These are phyloP conservation scores for Apiospora saccharicola DNA, from an alignment of 2,329 filamentous ascomycete genomes.

Conservation along the genomic window DNA sequence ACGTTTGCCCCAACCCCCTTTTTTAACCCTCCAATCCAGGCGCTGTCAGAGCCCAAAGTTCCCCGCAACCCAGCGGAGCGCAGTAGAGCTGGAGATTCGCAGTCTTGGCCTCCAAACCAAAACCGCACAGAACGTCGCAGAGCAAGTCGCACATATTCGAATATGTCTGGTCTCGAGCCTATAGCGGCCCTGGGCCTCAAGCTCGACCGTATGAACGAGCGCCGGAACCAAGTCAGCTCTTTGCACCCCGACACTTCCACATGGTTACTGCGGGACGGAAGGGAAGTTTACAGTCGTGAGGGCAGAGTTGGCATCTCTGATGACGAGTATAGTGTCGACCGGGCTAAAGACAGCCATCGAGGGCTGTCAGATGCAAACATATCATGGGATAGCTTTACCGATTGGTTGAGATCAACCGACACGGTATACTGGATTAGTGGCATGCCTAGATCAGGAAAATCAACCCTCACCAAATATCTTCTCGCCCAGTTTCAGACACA, in stretches of 20 bases:
- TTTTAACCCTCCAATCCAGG: too few relatives aligned
- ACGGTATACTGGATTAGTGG: constrained; percentile 32
- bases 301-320: background rate
- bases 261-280: constrained; percentile 25
- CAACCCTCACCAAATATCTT: constrained; percentile 32
- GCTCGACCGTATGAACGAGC: constrained; percentile 30
- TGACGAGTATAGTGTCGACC: background rate
- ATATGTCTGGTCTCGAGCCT: constrained; percentile 30
- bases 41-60: too few relatives aligned
- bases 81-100: too few relatives aligned
- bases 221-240: constrained; percentile 26
- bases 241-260: constrained; percentile 27
- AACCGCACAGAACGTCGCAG: background rate
- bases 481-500: background rate
- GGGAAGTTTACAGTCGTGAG: background rate
- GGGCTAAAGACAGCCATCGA: too few relatives aligned
- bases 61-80: too few relatives aligned
- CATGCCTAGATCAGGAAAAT: constrained; percentile 32
- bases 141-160: background rate
- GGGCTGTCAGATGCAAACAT: too few relatives aligned
- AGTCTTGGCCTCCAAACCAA: too few relatives aligned
- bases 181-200: constrained; percentile 32
- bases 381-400: constrained; percentile 28
- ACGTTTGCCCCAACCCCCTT: too few relatives aligned
- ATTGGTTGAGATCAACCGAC: constrained; percentile 29